Evolutionary conservation across 345 rosid genomes (phyloP).

Genomic region (Populus tremula): DNA sequence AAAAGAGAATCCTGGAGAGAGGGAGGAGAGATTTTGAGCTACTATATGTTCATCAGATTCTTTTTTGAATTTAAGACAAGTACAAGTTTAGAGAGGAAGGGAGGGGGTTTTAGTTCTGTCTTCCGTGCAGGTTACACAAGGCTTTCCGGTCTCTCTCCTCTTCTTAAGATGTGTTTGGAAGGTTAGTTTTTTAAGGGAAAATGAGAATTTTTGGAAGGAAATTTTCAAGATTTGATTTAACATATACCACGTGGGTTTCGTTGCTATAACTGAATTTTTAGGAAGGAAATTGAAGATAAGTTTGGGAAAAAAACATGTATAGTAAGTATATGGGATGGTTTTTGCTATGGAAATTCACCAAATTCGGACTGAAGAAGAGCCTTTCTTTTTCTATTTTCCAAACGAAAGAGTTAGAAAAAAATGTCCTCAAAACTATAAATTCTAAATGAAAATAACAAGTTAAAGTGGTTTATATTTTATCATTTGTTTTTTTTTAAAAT

Average conservation of each 20-base stretch:
- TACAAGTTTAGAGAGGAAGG: background rate
- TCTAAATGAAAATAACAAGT: background rate
- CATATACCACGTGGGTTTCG: background rate
- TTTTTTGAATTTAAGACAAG: background rate
- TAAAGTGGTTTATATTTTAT: background rate
- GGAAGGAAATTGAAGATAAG: background rate
- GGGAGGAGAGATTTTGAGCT: constrained; percentile 11
- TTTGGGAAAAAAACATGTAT: no score
- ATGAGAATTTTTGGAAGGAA: background rate
- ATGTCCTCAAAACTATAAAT: background rate
- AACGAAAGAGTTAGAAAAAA: no score
- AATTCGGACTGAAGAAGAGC: no score
- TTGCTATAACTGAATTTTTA: background rate
- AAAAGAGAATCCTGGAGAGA: background rate
- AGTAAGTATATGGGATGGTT: no score
- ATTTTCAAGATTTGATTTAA: background rate
- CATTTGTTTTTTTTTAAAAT: background rate
- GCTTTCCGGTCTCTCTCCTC: background rate
- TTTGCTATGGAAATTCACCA: no score
- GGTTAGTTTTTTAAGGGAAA: background rate
- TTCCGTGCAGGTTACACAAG: background rate
- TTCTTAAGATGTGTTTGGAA: constrained; percentile 12
- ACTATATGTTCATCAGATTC: background rate
- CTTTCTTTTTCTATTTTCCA: no score
- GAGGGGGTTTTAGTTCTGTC: background rate